Conservation (phyloP, 495 filamentous ascomycete genomes). For the Trypethelium eluteriae region DNA sequence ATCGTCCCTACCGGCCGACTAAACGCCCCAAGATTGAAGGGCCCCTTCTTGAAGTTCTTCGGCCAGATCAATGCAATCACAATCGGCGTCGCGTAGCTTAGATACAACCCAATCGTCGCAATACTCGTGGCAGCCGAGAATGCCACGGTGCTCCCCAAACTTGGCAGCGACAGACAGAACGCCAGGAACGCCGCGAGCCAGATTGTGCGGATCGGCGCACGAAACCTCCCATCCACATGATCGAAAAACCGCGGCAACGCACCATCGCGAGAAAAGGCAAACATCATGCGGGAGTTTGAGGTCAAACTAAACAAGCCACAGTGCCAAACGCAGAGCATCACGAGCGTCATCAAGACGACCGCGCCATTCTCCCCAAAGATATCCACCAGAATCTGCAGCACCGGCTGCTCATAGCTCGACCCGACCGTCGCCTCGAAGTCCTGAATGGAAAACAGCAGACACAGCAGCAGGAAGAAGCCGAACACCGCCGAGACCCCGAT, state of each 20-base stretch:
- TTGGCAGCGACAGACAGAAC: slow-evolving; percentile 53
- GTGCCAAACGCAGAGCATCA: slow-evolving; percentile 56
- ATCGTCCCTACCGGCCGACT: slow-evolving; percentile 48
- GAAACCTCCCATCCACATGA: slow-evolving; percentile 40
- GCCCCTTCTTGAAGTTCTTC: slow-evolving; percentile 35
- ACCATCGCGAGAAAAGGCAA: slow-evolving; percentile 50
- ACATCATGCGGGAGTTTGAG: slow-evolving; percentile 58
- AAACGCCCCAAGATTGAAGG: slow-evolving; percentile 50
- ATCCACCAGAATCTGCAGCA: slow-evolving; percentile 52
- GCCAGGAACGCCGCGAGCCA: slow-evolving; percentile 50
- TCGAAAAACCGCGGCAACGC: slow-evolving; percentile 39
- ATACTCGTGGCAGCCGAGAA: slow-evolving; percentile 56
- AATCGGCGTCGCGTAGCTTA: slow-evolving; percentile 59
- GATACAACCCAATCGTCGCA: slow-evolving; percentile 57
- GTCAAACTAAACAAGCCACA: slow-evolving; percentile 54
- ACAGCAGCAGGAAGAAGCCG: slow-evolving; percentile 55
- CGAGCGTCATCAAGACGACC: slow-evolving; percentile 48
- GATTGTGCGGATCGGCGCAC: slow-evolving; percentile 48
- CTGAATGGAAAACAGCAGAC: slow-evolving; percentile 53
- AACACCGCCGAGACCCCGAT: slow-evolving; percentile 52
- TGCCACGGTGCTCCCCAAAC: slow-evolving; percentile 52
- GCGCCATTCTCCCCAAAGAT: slow-evolving; percentile 49
- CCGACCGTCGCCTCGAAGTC: slow-evolving; percentile 43
- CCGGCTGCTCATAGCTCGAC: slow-evolving; percentile 44
- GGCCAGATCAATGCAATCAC: slow-evolving; percentile 48